These are phyloP conservation scores for Emericellopsis atlantica DNA, from an alignment of 2,329 filamentous ascomycete genomes.

Conservation along the genomic window DNA sequence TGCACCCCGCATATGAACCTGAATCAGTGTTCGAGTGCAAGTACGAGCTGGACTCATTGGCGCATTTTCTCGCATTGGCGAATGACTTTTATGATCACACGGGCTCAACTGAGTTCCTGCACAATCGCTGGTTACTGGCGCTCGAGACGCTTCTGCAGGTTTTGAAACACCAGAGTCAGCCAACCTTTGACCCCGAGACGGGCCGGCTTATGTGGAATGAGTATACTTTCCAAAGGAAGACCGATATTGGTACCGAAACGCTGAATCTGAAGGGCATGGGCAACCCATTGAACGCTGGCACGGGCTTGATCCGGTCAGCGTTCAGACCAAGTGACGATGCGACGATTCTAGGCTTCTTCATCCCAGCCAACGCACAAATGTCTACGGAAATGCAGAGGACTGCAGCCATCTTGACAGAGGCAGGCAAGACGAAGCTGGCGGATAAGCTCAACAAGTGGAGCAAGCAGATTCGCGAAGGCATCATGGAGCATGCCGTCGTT, in stretches of 20 bases:
- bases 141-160: conserved; percentile 62
- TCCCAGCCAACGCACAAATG: conserved; percentile 95
- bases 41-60: conserved; percentile 93
- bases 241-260: conserved; percentile 79
- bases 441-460: conserved; percentile 45
- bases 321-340: conserved; percentile 94
- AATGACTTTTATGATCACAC: conserved; percentile 83
- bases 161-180: conserved; percentile 63
- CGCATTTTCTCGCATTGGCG: conserved; percentile 73
- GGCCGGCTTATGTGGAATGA: conserved; percentile 56
- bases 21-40: conserved; percentile 93
- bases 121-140: conserved; percentile 64
- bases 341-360: conserved; percentile 86
- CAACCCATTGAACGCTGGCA: conserved; percentile 80
- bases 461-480: conserved; percentile 55
- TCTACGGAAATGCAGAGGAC: conserved; percentile 73
- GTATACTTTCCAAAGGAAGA: conserved; percentile 79
- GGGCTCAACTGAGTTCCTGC: conserved; percentile 66
- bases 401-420: conserved; percentile 52
- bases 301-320: conserved; percentile 77
- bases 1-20: conserved; percentile 80
- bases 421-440: conserved; percentile 39
- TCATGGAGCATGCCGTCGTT: conserved; percentile 77
- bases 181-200: conserved; percentile 64
- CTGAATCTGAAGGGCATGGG: conserved; percentile 70